Percentiles rank a stretch among this genome's conserved stretches.
Conservation (phyloP, 1,139 yeast genomes). For the Pneumocystis jirovecii region DNA sequence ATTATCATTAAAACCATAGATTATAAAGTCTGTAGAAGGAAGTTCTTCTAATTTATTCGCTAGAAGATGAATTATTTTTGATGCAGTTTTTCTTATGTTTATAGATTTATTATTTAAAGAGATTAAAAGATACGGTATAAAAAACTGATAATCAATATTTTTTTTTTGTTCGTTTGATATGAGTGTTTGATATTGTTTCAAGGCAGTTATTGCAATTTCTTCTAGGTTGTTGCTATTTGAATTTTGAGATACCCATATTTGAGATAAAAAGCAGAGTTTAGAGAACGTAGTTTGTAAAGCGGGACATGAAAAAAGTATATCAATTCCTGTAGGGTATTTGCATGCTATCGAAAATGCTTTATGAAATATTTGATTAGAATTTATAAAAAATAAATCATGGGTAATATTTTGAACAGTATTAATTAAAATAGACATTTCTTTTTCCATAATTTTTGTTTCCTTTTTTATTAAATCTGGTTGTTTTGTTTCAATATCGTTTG, state of each 20-base stretch:
- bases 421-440: neutral
- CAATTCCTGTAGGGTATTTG: neutral
- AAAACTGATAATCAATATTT: constrained; percentile 23
- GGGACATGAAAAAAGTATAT: neutral
- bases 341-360: neutral
- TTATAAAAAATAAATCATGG: neutral
- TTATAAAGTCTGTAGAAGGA: constrained; percentile 17
- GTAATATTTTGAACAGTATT: neutral
- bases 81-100: constrained; percentile 31
- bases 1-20: constrained; percentile 7
- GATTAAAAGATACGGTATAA: constrained; percentile 22
- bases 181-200: neutral
- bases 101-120: constrained; percentile 22
- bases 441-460: neutral
- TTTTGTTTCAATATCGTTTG: neutral
- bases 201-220: neutral
- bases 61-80: constrained; percentile 18
- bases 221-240: neutral
- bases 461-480: neutral
- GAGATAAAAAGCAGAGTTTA: neutral
- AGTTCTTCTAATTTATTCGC: constrained; percentile 22
- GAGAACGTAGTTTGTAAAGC: neutral
- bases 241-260: neutral
- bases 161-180: neutral
- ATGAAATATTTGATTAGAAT: neutral